Evolutionary conservation across 495 filamentous ascomycete species (phyloP).

Genomic region (Podospora pseudopauciseta): DNA sequence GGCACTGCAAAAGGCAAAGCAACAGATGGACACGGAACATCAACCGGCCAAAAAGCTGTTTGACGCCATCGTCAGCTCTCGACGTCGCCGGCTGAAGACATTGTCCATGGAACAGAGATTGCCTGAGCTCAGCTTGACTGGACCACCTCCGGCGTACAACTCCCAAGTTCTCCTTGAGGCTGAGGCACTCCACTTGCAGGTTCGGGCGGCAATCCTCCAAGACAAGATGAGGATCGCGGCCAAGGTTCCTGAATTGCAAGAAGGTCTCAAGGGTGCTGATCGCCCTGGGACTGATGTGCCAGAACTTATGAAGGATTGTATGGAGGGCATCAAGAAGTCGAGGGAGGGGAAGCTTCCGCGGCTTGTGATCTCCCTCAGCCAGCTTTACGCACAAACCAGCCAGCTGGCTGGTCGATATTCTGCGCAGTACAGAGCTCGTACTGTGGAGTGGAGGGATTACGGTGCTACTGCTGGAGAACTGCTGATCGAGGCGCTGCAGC

Average conservation of each 20-base stretch:
- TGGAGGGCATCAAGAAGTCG: too few species aligned
- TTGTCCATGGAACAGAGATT: not conserved
- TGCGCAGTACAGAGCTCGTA: too few species aligned
- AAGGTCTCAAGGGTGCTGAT: not conserved
- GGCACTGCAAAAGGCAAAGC: not conserved
- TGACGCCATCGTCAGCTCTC: slow-evolving; percentile 14
- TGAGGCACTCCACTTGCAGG: slow-evolving; percentile 3
- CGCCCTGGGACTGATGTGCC: too few species aligned
- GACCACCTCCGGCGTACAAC: slow-evolving; percentile 11
- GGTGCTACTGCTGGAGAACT: slow-evolving; percentile 9
- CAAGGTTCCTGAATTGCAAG: not conserved
- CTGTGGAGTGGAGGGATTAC: not conserved
- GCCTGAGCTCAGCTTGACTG: not conserved
- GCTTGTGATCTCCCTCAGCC: too few species aligned
- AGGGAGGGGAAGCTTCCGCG: too few species aligned
- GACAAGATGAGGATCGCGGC: not conserved
- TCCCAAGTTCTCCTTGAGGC: slow-evolving; percentile 18
- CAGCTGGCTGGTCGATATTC: too few species aligned
- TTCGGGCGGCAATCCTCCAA: slow-evolving; percentile 3
- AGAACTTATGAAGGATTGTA: too few species aligned
- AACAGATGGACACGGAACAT: slow-evolving; percentile 13
- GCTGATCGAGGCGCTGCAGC: slow-evolving; percentile 13
- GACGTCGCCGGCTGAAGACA: not conserved
- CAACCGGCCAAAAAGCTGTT: slow-evolving; percentile 19
- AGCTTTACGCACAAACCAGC: too few species aligned